Evolutionary conservation across 2,329 filamentous ascomycete genomes (phyloP).

Genomic region (Fusarium protoensiforme): DNA sequence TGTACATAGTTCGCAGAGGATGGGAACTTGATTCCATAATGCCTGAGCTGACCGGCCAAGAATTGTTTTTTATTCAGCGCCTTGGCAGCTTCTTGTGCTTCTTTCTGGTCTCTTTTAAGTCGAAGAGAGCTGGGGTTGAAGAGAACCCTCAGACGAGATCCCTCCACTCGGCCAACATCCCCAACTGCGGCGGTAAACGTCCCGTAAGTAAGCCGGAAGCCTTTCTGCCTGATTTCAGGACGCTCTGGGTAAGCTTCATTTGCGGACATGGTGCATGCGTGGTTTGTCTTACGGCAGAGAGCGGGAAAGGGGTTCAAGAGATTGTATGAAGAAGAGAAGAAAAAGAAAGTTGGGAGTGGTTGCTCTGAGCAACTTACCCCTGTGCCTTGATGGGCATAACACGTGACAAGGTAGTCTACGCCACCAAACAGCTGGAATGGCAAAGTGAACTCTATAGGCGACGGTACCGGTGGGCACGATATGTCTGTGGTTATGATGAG

Average conservation of each 20-base stretch:
- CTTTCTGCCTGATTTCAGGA: background rate
- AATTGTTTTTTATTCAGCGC: background rate
- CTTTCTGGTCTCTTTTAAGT: background rate
- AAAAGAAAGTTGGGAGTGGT: background rate
- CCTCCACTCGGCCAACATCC: background rate
- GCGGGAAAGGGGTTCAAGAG: background rate
- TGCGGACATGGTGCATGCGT: background rate
- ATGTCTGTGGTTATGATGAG: background rate
- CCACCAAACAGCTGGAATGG: background rate
- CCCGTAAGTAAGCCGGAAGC: background rate
- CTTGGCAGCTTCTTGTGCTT: background rate
- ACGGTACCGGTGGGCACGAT: background rate
- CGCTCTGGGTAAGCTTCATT: background rate
- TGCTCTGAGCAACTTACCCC: background rate
- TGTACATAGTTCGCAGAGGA: background rate
- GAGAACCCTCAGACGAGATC: background rate
- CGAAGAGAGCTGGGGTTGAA: background rate
- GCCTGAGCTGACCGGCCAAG: background rate
- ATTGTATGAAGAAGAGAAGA: background rate
- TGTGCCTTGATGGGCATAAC: background rate
- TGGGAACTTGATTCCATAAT: conserved; percentile 1
- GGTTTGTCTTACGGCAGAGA: background rate
- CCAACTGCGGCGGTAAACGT: background rate
- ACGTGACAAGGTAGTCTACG: background rate
- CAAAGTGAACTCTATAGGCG: background rate